Evolutionary conservation across 805 yeast genomes (phyloP).

Genomic region (Schizosaccharomyces lindneri): DNA sequence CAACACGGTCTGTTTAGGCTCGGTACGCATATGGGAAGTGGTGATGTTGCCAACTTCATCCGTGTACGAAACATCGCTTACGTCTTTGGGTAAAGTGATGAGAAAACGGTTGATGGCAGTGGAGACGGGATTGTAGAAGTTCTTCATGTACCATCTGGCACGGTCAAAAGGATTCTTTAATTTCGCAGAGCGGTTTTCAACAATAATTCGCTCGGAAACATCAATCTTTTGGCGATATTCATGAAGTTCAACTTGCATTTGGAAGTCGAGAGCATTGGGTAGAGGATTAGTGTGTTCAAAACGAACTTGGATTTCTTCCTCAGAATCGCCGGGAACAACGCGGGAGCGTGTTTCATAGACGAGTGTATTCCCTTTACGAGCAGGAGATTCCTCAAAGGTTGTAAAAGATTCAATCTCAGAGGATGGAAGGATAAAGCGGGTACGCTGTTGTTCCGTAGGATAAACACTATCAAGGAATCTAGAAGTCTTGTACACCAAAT

Average conservation of each 20-base stretch:
- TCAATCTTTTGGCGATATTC: slow-evolving; percentile 52
- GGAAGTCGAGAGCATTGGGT: slow-evolving; percentile 38
- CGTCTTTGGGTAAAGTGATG: slow-evolving; percentile 20
- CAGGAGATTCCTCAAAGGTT: slow-evolving; percentile 5
- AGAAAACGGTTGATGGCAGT: slow-evolving; percentile 26
- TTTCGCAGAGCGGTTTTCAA: slow-evolving; percentile 48
- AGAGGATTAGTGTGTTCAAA: slow-evolving; percentile 47
- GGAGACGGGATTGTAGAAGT: slow-evolving; percentile 20
- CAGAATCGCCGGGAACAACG: background rate
- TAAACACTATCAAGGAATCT: slow-evolving; percentile 41
- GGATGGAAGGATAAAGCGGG: slow-evolving; percentile 19
- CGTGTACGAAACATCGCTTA: slow-evolving; percentile 50
- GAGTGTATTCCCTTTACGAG: slow-evolving; percentile 10
- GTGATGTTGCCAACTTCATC: slow-evolving; percentile 88
- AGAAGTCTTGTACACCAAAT: slow-evolving; percentile 26
- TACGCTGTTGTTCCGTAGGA: slow-evolving; percentile 23
- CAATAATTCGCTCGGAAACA: slow-evolving; percentile 66
- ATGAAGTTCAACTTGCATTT: slow-evolving; percentile 38
- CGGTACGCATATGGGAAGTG: slow-evolving; percentile 25
- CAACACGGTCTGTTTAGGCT: slow-evolving; percentile 18
- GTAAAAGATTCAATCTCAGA: slow-evolving; percentile 8
- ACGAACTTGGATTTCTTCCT: slow-evolving; percentile 9
- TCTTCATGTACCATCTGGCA: slow-evolving; percentile 27
- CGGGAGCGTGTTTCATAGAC: background rate
- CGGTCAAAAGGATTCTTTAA: slow-evolving; percentile 42